Conservation (phyloP, 495 filamentous ascomycete species). For the Haplographium delicatum region DNA sequence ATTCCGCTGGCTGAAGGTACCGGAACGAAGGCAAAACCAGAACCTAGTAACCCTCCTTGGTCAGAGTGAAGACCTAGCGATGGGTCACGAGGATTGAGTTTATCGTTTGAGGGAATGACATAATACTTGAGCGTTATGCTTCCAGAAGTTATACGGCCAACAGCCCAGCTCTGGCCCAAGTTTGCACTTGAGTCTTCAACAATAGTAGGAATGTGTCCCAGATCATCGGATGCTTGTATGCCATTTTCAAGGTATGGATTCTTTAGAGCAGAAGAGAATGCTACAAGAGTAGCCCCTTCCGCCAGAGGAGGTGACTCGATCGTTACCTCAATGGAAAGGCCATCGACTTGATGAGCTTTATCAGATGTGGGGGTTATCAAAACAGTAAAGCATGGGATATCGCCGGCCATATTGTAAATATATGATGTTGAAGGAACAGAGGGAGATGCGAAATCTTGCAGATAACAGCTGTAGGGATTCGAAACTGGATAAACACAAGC, state of each 20-base stretch:
- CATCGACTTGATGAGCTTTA: not conserved
- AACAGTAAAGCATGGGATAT: not conserved
- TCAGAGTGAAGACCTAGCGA: constrained; percentile 5
- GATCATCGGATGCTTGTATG: not conserved
- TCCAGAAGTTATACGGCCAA: not conserved
- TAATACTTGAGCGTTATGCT: not conserved
- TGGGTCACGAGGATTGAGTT: not conserved
- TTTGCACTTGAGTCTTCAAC: not conserved
- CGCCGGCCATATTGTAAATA: not conserved
- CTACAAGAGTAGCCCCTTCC: not conserved
- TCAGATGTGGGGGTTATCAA: constrained; percentile 4
- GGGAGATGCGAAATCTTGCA: not conserved
- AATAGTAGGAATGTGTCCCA: not conserved
- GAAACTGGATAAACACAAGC: no score
- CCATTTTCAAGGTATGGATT: not conserved
- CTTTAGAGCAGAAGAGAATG: not conserved
- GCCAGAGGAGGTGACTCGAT: not conserved
- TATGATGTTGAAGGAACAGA: not conserved
- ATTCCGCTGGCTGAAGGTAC: not conserved
- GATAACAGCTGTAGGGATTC: no score
- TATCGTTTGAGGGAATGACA: not conserved
- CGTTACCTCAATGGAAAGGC: not conserved
- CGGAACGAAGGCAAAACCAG: constrained; percentile 15
- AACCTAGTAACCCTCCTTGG: constrained; percentile 16
- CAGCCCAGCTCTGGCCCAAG: not conserved